These are phyloP conservation scores for Zygosaccharomyces sapae DNA, from an alignment of 1,139 yeast species.

Conservation along the genomic window DNA sequence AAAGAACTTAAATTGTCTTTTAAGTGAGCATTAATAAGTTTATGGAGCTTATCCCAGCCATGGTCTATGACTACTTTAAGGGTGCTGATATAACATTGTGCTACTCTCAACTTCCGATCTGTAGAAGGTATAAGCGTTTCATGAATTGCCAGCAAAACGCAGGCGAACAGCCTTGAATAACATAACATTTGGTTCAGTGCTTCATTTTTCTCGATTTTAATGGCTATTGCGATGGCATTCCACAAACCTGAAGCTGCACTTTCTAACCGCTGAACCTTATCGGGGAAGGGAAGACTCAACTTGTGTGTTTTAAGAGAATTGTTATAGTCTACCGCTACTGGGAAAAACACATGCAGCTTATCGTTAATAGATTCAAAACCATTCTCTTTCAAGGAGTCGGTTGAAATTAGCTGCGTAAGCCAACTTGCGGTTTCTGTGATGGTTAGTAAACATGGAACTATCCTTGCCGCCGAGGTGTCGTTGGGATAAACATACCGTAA, in stretches of 20 bases:
- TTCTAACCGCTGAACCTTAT: conserved; percentile 19
- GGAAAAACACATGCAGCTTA: conserved; percentile 20
- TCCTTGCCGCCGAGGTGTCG: background rate
- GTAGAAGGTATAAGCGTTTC: conserved; percentile 16
- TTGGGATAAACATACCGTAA: conserved; percentile 16
- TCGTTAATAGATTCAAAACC: background rate
- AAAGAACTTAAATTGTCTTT: conserved; percentile 15
- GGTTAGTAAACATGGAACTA: conserved; percentile 2
- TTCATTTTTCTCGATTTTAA: conserved; percentile 14
- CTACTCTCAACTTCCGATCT: conserved; percentile 15
- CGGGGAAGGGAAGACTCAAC: conserved; percentile 15
- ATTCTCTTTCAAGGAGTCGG: conserved; percentile 8
- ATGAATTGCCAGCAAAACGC: conserved; percentile 22
- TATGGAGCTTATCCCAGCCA: conserved; percentile 6
- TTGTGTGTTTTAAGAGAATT: conserved; percentile 20
- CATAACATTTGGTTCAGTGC: conserved; percentile 11
- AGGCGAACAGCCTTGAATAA: conserved; percentile 20
- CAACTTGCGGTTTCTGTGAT: conserved; percentile 21
- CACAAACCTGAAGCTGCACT: conserved; percentile 26
- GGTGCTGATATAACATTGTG: conserved; percentile 21
- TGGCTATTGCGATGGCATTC: conserved; percentile 23
- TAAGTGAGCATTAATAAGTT: conserved; percentile 14
- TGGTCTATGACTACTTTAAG: conserved; percentile 17
- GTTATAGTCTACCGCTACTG: conserved; percentile 26
- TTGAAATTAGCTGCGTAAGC: conserved; percentile 20